These are phyloP conservation scores for Tricharina praecox DNA, from an alignment of 495 filamentous ascomycete genomes.

Conservation along the genomic window DNA sequence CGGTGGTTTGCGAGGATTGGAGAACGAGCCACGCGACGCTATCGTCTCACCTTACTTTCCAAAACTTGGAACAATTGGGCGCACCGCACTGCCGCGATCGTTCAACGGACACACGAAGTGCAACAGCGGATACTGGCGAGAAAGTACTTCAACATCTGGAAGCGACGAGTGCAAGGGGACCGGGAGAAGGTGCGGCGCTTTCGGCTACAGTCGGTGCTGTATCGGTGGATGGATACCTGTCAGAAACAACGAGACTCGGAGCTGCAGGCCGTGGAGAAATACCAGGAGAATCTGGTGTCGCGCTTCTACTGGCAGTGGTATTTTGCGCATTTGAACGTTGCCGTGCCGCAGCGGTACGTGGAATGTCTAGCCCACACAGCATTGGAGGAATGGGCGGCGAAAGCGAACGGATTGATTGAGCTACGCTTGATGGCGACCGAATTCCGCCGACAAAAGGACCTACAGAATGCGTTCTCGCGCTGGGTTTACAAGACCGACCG, in stretches of 20 bases:
- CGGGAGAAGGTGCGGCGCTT: conserved; percentile 18
- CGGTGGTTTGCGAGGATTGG: conserved; percentile 21
- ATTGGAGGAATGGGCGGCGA: conserved; percentile 15
- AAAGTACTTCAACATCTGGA: conserved; percentile 26
- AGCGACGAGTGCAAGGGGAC: conserved; percentile 13
- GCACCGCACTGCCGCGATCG: conserved; percentile 21
- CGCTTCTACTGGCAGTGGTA: conserved; percentile 25
- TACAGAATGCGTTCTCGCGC: conserved; percentile 17
- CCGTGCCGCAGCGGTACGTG: conserved; percentile 9
- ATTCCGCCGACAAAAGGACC: conserved; percentile 10
- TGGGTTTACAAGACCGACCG: conserved; percentile 19
- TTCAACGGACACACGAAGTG: conserved; percentile 22
- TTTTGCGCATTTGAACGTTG: conserved; percentile 17
- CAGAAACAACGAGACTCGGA: conserved; percentile 4
- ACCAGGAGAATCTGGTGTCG: conserved; percentile 15
- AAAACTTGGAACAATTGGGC: conserved; percentile 19
- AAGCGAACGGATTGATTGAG: conserved; percentile 11
- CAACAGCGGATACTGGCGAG: conserved; percentile 21
- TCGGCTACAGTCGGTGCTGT: conserved; percentile 17
- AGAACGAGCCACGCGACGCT: conserved; percentile 10
- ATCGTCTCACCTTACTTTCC: conserved; percentile 16
- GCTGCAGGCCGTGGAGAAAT: conserved; percentile 12
- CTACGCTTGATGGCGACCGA: conserved; percentile 19
- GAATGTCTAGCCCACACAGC: neutral
- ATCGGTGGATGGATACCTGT: conserved; percentile 14